Base-by-base conservation (phyloP, 192 early-diverging fungal species). In the Backusella liffmaniae region DNA sequence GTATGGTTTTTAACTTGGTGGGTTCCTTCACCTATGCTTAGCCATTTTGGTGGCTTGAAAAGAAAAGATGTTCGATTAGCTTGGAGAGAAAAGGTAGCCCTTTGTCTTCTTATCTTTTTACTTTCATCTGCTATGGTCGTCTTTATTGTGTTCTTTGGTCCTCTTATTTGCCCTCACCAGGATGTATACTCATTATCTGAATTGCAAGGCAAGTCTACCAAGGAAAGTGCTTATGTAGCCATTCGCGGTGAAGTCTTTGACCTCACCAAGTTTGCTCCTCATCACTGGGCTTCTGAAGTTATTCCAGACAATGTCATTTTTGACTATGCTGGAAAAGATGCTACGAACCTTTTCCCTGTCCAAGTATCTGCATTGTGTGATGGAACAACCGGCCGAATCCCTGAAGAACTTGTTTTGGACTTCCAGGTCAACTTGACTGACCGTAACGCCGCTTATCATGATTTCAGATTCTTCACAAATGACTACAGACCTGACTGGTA, bases 11-110 rank as follows among this genome's bases (percentile, higher is more conserved):
- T 87, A 66, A 95, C 90, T 12, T 95, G 92, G 92, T 93, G 89
- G 91, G 84, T 99, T 42, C 97, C 97, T 23, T 88, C 88, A 32
- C 77, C 76, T n/a, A 86, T 82, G 16, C 76, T 99, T 56, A 77
- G 59, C n/a, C 88, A 80, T 75, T 92, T 93, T 79, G 95, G 94
- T 32, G 87, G 92, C 49, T 93, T 97, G 89, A 88, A 90, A 79
- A 87, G 90, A 65, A 87, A 83, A 32, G 94, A 95, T 75, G 86
- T 95, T 68, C 93, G 91, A 32, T 87, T 95, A 81, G 98, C 98
- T 18, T 99, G 98, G 98, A 90, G 98, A 71, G 98, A 99, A 83
- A 98, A 99, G 84, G 90, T 97, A 9, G 93, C 98, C 1, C 88
- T 99, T 16, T 97, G 95, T 75, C 76, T 94, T 78, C 82, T 98